A percentile compares a stretch with the other conserved stretches of the same genome.
phyloP scores from a whole-genome alignment of 202 grass and related monocot genomes.

The Brachypodium distachyon region DNA sequence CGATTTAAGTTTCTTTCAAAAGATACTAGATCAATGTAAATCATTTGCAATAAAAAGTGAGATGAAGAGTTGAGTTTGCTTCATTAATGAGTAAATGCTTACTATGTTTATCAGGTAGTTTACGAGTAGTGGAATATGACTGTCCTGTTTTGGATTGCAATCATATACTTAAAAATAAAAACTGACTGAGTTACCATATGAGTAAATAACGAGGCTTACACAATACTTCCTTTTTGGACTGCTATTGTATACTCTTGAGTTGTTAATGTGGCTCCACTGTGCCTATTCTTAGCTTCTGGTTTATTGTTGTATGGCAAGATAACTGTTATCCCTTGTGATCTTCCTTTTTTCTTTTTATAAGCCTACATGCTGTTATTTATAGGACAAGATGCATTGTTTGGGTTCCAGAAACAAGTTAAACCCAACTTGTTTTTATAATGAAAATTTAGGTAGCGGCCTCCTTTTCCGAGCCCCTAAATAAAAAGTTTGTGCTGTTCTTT shows the following conservation, averaged over 20 bases:
- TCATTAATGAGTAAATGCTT: neutral
- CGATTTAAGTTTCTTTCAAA: constrained; percentile 14
- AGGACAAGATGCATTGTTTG: neutral
- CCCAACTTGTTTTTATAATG: neutral
- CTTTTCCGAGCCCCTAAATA: neutral
- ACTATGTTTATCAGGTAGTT: neutral
- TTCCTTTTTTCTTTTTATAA: neutral
- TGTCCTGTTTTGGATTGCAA: neutral
- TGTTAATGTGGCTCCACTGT: neutral
- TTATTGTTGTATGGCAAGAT: neutral
- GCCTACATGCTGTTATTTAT: neutral
- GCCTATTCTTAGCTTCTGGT: neutral
- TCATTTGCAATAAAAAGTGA: neutral
- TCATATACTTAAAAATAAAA: too few relatives aligned
- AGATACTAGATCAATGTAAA: neutral
- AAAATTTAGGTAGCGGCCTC: neutral
- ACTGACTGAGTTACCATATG: too few relatives aligned
- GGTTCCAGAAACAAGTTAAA: neutral
- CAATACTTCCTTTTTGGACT: neutral
- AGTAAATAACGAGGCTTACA: too few relatives aligned
- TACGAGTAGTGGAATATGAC: neutral
- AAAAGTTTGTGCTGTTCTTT: neutral
- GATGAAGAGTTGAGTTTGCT: neutral
- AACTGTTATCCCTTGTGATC: neutral
- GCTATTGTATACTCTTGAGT: neutral